phyloP scores from a whole-genome alignment of 1,284 basidiomycete species.

The Ustilago hordei region DNA sequence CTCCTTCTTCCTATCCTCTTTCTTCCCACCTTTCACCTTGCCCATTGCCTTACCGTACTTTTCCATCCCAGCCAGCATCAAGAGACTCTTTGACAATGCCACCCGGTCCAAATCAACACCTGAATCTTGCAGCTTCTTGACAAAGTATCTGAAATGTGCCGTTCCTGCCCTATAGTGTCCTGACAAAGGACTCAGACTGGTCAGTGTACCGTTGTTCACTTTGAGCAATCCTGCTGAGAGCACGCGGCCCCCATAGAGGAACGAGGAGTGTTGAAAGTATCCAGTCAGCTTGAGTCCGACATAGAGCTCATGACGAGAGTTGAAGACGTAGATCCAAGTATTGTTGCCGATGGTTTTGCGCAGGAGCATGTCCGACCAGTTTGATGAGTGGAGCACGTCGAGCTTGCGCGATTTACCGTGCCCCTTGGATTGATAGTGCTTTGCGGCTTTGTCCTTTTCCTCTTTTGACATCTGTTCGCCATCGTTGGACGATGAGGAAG shows the following conservation, averaged over 20 bases:
- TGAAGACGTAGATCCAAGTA: constrained; percentile 64
- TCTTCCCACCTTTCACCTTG: constrained; percentile 47
- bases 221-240: constrained; percentile 59
- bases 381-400: constrained; percentile 44
- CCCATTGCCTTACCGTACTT: constrained; percentile 56
- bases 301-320: constrained; percentile 59
- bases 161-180: constrained; percentile 61
- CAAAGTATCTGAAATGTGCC: constrained; percentile 61
- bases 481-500: constrained; percentile 33
- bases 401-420: constrained; percentile 40
- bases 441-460: constrained; percentile 21
- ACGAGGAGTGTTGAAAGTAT: constrained; percentile 62
- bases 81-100: constrained; percentile 51
- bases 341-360: constrained; percentile 56
- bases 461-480: constrained; percentile 42
- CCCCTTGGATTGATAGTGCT: constrained; percentile 52
- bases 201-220: constrained; percentile 53
- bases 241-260: constrained; percentile 60
- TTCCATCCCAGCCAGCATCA: constrained; percentile 57
- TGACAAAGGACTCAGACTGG: constrained; percentile 52
- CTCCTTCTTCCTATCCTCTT: constrained; percentile 12
- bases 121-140: constrained; percentile 54
- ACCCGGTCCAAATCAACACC: constrained; percentile 57
- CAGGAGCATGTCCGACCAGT: constrained; percentile 56
- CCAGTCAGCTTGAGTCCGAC: constrained; percentile 63